phyloP scores from a whole-genome alignment of 2,329 filamentous ascomycete species.

The Diaporthe helianthi region DNA sequence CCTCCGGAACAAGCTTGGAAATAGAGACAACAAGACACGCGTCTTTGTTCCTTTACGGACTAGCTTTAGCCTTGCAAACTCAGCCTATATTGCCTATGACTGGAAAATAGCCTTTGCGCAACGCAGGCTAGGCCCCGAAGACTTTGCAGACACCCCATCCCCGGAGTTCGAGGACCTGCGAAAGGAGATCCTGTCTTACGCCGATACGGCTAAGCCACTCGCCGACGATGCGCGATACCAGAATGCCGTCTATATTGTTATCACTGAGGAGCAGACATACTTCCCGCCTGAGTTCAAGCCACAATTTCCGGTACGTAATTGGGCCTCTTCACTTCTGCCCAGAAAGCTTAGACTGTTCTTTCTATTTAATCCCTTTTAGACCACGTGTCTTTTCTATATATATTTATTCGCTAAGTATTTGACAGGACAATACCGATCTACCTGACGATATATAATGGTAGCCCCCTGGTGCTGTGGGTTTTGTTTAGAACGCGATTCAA shows the following conservation, averaged over 20 bases:
- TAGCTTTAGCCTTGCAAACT: not conserved
- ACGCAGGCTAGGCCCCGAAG: not conserved
- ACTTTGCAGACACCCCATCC: not conserved
- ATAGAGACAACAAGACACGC: constrained; percentile 12
- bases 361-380: too few relatives aligned
- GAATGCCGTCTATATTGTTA: constrained; percentile 12
- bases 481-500: too few relatives aligned
- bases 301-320: too few relatives aligned
- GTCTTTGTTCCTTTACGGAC: not conserved
- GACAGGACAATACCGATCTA: too few relatives aligned
- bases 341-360: too few relatives aligned
- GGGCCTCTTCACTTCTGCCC: too few relatives aligned
- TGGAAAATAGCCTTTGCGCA: constrained; percentile 11
- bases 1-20: not conserved
- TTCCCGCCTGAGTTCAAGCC: not conserved
- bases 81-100: constrained; percentile 14
- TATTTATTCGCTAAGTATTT: too few relatives aligned
- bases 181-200: not conserved
- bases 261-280: constrained; percentile 2
- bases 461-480: too few relatives aligned
- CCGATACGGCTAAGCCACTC: not conserved
- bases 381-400: too few relatives aligned
- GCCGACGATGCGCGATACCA: constrained; percentile 1
- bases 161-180: constrained; percentile 9
- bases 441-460: too few relatives aligned